Evolutionary conservation across 2,329 filamentous ascomycete species (phyloP).

Genomic region (Cordyceps cateniannulata): DNA sequence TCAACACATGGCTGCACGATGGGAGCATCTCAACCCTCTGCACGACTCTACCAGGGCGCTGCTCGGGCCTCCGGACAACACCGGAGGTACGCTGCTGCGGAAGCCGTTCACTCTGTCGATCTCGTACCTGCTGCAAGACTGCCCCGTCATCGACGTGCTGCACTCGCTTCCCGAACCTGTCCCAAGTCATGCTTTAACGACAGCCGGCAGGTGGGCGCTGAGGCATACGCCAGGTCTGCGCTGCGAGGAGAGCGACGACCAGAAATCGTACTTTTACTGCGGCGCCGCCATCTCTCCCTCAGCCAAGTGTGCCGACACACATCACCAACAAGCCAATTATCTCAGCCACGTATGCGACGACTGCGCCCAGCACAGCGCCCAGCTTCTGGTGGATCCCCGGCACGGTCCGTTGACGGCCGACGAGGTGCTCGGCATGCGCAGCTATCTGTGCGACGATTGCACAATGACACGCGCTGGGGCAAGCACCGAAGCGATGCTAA

Average conservation of each 20-base stretch:
- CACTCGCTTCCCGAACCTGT: neutral
- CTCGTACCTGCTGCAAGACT: neutral
- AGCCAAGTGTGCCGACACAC: neutral
- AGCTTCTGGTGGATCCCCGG: conserved; percentile 14
- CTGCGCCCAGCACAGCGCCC: conserved; percentile 21
- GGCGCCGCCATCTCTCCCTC: neutral
- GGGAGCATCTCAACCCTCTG: neutral
- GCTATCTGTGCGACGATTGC: conserved; percentile 30
- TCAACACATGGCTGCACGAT: neutral
- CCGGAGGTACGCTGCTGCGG: neutral
- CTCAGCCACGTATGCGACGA: conserved; percentile 16
- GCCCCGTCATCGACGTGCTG: neutral
- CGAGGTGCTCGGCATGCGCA: conserved; percentile 28
- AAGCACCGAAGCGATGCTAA: neutral
- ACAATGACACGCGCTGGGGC: conserved; percentile 12
- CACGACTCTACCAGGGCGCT: neutral
- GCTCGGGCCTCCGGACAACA: neutral
- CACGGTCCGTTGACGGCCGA: conserved; percentile 12
- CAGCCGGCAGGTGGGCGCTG: no score
- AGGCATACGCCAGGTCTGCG: no score
- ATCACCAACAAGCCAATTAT: neutral
- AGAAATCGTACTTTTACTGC: neutral
- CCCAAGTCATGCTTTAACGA: no score
- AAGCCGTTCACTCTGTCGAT: neutral
- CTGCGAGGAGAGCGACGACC: neutral